Base-by-base conservation (phyloP, 108 stramenopile species). In the Skeletonema marinoi region DNA sequence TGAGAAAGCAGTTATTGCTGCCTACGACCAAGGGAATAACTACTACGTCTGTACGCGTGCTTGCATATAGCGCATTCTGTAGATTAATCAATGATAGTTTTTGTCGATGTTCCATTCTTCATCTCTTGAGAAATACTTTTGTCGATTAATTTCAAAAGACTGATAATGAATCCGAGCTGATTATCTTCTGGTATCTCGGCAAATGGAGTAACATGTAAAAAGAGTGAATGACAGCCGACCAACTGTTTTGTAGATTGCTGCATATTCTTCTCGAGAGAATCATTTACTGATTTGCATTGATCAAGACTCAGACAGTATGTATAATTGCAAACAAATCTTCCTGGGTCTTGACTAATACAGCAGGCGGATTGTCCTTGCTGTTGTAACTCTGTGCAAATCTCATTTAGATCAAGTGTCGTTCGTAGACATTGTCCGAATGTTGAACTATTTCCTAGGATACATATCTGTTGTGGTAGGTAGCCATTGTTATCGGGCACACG, bases 281-380 rank as follows among this genome's bases (percentile, higher is more conserved):
- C 19, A 19, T 59, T 80, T 11, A 21, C n/a, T 3, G 78, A 78
- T 59, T 66, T 59, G 56, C 86, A 84, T 25, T 69, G 70, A 66
- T 90, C 46, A 6, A 96, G 82, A 72, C 89, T 90, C 3, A 74
- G 78, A 69, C 78, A 96, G 70, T 96, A 96, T 0, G 90, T 87
- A 59, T 91, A 96, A 62, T 96, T 96, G 66, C 94, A 96, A 46
- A 96, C 92, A 71, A 89, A 96, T 33, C 94, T 80, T 12, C 94
- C 94, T 25, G 94, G 92, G 77, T 96, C 92, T 6, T 62, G 82
- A 64, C 91, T 92, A 0, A 86, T 29, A 39, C 33, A 38, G 50
- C 79, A 58, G 21, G 61, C 12, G 41, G 50, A 19, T 44, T 80
- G 14, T 36, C 13, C 54, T 10, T 74, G 54, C 60, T 44, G n/a